Base-by-base conservation (phyloP, 73 alveolate species). In the Urostyla sp. region DNA sequence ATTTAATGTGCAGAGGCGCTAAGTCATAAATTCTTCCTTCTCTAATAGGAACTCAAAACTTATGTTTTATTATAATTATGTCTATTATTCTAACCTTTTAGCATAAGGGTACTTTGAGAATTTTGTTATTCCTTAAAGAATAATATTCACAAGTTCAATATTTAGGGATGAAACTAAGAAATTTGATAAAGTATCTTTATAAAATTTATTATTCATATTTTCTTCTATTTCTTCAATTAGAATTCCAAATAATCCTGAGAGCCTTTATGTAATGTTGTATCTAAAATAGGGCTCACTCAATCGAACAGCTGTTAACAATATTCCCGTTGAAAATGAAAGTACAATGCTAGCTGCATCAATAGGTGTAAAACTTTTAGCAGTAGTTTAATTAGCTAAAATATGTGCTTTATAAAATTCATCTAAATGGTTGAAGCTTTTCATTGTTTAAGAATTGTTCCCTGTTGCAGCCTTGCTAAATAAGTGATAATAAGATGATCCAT, bases 91-190 rank as follows among this genome's bases (percentile, higher is more conserved):
- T 40, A 40, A 11, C 52, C 52, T 16, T 40, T 16, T 49, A 18
- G 60, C 16, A 26, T 5, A 5, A 5, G 72, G 15, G 16, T 8
- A 21, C 7, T 40, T 8, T 13, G 72, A 15, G 49, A 35, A 59
- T 63, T 35, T 11, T 2, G 78, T 54, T 31, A 57, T 38, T 10
- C 69, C 76, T 24, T 32, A 26, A 34, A 85, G 78, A 32, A 85
- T 85, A 23, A 85, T 85, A 52, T 85, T 75, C 24, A 85, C 93
- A 10, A 86, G 72, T 27, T 86, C 94, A 23, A 86, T 53, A 55
- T 86, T 86, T 24, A 86, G 40, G 16, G 84, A 54, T 18, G 83
- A 54, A 24, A 78, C 38, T 53, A 77, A 46, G 61, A 76, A 86
- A 4, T 87, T 43, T 54, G 87, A 26, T 21, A 86, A 38, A 3